phyloP scores from a whole-genome alignment of 192 early-diverging fungal species.

The Rhizoclosmatium sp. region DNA sequence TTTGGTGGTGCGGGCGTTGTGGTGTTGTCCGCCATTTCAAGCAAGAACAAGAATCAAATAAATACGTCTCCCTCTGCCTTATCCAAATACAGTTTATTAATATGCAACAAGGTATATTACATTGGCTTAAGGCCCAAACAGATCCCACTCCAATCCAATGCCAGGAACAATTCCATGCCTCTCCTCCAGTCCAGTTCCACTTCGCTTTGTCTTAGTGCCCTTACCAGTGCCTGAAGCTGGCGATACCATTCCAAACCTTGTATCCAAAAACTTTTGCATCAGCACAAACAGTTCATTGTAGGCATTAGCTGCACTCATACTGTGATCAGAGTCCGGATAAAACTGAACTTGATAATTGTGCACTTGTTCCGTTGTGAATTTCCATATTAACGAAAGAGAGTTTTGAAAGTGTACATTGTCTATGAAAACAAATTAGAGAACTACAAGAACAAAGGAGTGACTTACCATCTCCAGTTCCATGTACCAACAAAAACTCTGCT shows the following conservation, averaged over 20 bases:
- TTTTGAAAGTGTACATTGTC: constrained; percentile 90
- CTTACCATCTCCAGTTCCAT: constrained; percentile 90
- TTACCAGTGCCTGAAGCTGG: background rate
- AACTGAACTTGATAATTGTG: constrained; percentile 85
- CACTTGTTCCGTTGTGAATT: constrained; percentile 75
- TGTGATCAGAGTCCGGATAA: constrained; percentile 92
- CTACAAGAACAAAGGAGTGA: background rate
- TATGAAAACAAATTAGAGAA: background rate
- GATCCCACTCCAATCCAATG: constrained; percentile 17
- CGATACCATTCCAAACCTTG: constrained; percentile 23
- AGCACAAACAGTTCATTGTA: constrained; percentile 69
- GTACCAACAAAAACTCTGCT: constrained; percentile 81
- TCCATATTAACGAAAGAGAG: constrained; percentile 77
- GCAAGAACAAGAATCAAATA: too few species aligned
- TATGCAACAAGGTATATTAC: too few species aligned
- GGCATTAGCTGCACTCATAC: constrained; percentile 82
- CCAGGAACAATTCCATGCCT: constrained; percentile 19
- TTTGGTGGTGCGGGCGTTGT: too few species aligned
- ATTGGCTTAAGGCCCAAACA: background rate
- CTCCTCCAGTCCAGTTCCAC: background rate
- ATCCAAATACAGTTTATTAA: too few species aligned
- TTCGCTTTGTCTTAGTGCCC: background rate
- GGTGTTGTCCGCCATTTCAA: too few species aligned
- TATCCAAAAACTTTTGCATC: constrained; percentile 54
- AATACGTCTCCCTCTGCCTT: too few species aligned